These are phyloP conservation scores for Boletus reticuloceps DNA, from an alignment of 768 basidiomycete genomes.

Conservation along the genomic window DNA sequence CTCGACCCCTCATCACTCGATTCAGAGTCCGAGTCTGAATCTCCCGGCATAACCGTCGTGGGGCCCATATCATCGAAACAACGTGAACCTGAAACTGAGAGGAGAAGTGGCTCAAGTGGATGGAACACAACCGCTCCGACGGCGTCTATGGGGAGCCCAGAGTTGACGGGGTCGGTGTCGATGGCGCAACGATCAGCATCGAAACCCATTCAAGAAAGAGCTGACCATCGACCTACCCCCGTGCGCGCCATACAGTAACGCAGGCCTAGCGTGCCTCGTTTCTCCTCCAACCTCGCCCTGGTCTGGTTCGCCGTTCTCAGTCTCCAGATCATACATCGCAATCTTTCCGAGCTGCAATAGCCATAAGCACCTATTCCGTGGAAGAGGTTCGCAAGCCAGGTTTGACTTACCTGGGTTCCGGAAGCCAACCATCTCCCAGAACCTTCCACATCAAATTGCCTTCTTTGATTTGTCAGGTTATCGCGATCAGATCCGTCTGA, in stretches of 20 bases:
- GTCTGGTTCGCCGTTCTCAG: neutral
- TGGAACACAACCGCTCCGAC: slow-evolving; percentile 75
- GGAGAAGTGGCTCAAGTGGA: slow-evolving; percentile 52
- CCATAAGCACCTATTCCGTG: neutral
- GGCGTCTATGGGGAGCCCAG: slow-evolving; percentile 48
- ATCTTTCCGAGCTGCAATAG: slow-evolving; percentile 53
- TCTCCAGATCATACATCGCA: slow-evolving; percentile 52
- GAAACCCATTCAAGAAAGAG: neutral
- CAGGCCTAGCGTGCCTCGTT: slow-evolving; percentile 23
- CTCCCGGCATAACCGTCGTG: neutral
- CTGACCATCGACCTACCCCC: slow-evolving; percentile 40
- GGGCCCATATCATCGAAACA: slow-evolving; percentile 43
- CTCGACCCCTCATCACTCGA: slow-evolving; percentile 3
- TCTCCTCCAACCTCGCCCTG: slow-evolving; percentile 3
- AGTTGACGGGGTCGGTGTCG: neutral
- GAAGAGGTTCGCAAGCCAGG: neutral
- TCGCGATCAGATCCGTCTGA: neutral
- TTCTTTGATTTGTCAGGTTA: slow-evolving; percentile 67
- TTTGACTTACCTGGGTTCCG: slow-evolving; percentile 63
- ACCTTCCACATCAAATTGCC: slow-evolving; percentile 74
- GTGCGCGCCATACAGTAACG: slow-evolving; percentile 50
- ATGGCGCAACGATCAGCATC: neutral
- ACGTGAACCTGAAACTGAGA: slow-evolving; percentile 78
- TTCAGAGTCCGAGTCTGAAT: slow-evolving; percentile 19
- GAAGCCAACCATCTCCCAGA: slow-evolving; percentile 60